Percentiles rank a stretch among this genome's conserved stretches.
These are phyloP conservation scores for Austropuccinia psidii DNA, from an alignment of 1,284 basidiomycete species.

Conservation along the genomic window DNA sequence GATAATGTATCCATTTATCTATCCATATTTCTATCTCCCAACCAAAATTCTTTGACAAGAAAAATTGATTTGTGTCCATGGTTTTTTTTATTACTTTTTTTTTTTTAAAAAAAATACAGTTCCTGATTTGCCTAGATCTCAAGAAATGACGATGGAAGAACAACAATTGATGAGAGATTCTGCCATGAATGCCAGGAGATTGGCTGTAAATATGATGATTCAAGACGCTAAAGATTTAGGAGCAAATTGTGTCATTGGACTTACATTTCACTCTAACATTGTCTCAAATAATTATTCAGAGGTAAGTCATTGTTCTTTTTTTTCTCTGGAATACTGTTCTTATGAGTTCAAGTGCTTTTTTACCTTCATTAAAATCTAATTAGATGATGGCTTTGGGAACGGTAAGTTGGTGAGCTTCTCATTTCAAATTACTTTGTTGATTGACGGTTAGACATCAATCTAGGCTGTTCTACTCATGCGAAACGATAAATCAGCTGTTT, in stretches of 20 bases:
- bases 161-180: neutral
- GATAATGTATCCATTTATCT: too few species aligned
- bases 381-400: constrained; percentile 4
- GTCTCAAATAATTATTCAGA: neutral
- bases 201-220: neutral
- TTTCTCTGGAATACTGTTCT: neutral
- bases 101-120: neutral
- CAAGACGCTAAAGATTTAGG: neutral
- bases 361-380: neutral
- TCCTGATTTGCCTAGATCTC: neutral
- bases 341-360: neutral
- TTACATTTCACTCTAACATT: neutral
- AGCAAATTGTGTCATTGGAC: constrained; percentile 8
- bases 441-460: neutral
- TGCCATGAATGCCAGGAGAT: neutral
- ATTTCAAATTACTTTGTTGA: neutral
- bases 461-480: neutral
- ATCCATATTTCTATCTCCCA: too few species aligned
- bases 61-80: neutral
- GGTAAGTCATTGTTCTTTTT: constrained; percentile 2
- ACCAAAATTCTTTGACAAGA: neutral
- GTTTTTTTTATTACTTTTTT: neutral
- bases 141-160: neutral
- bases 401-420: neutral
- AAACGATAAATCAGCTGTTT: neutral